Conservation (phyloP, 2,329 filamentous ascomycete genomes). For the Proliferodiscus dingleyae region DNA sequence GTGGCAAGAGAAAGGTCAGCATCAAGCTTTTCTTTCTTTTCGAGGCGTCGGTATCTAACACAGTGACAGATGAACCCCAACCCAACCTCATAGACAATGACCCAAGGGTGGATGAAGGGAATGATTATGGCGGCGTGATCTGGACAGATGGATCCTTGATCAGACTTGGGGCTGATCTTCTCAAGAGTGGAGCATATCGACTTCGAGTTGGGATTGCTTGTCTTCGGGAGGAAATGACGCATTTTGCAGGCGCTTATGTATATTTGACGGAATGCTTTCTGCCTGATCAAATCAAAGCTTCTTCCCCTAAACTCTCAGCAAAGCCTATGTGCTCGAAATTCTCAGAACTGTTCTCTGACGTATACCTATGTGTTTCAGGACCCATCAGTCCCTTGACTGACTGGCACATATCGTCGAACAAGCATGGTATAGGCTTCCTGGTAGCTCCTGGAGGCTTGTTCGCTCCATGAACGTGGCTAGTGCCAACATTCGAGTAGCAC, state of each 20-base stretch:
- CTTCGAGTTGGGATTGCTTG: constrained; percentile 26
- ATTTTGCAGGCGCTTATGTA: constrained; percentile 31
- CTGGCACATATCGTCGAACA: too few relatives aligned
- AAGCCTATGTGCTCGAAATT: not conserved
- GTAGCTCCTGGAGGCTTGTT: too few relatives aligned
- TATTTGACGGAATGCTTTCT: constrained; percentile 25
- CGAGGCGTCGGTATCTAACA: constrained; percentile 14
- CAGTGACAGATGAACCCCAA: constrained; percentile 76
- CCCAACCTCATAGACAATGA: constrained; percentile 58
- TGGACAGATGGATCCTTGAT: constrained; percentile 24
- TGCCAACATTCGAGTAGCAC: too few relatives aligned
- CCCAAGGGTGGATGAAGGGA: constrained; percentile 16
- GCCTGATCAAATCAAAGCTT: constrained; percentile 22
- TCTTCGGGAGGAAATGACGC: constrained; percentile 30
- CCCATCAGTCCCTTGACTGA: too few relatives aligned
- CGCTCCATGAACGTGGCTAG: too few relatives aligned
- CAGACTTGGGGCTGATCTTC: constrained; percentile 25
- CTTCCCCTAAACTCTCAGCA: constrained; percentile 5
- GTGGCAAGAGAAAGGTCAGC: constrained; percentile 94
- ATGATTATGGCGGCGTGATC: constrained; percentile 4
- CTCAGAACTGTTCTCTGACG: too few relatives aligned
- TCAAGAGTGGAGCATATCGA: constrained; percentile 22
- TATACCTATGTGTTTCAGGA: too few relatives aligned
- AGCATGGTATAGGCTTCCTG: too few relatives aligned
- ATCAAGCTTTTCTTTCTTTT: constrained; percentile 9